These are phyloP conservation scores for Rehmannia glutinosa DNA, from an alignment of 257 asterid species.

Conservation along the genomic window DNA sequence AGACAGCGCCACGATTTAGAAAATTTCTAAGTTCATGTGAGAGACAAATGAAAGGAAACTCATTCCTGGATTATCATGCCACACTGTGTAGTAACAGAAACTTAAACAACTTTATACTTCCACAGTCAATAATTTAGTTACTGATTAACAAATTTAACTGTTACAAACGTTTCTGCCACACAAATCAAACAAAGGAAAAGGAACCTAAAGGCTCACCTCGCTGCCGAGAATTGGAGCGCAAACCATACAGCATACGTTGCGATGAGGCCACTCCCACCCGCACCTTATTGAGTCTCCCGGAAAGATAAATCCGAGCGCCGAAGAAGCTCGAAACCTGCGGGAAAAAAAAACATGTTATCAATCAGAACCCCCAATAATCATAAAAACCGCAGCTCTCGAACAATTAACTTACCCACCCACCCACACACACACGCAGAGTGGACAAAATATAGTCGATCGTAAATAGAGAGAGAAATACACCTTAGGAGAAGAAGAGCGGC, in stretches of 20 bases:
- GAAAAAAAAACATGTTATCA: background rate
- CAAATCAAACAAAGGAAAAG: constrained; percentile 2
- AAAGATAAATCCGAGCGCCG: constrained; percentile 26
- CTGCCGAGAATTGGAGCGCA: constrained; percentile 13
- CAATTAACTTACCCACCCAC: background rate
- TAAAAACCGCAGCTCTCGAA: background rate
- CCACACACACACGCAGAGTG: background rate
- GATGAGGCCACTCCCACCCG: constrained; percentile 12
- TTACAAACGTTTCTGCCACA: background rate
- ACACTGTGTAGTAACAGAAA: constrained; percentile 25
- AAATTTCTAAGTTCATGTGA: background rate
- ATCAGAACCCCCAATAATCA: background rate
- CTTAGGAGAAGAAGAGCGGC: constrained; percentile 27
- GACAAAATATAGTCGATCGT: background rate
- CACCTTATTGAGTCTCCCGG: constrained; percentile 21
- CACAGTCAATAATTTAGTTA: background rate
- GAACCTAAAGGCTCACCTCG: constrained; percentile 12
- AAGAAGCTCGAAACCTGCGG: constrained; percentile 35
- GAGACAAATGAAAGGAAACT: background rate
- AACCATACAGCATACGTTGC: constrained; percentile 7
- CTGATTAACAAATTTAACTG: background rate
- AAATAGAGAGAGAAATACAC: background rate
- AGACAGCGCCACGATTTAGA: too few relatives aligned
- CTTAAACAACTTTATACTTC: background rate
- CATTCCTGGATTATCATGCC: constrained; percentile 34